Evolutionary conservation across 75 land plant genomes (phyloP).

Genomic region (Picea sitchensis): DNA sequence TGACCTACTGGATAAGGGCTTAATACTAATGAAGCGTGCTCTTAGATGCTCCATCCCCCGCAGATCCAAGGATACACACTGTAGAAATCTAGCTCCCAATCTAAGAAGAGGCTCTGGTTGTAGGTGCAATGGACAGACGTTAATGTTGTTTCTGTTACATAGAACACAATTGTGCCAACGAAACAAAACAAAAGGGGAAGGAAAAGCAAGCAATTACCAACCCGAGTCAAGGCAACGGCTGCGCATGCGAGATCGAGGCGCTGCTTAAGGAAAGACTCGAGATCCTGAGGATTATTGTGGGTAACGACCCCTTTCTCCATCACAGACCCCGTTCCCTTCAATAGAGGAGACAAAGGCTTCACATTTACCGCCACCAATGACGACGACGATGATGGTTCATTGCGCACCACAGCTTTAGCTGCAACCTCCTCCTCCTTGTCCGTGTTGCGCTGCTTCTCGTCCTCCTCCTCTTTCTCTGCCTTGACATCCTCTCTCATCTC

Average conservation of each 20-base stretch:
- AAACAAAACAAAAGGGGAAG: not conserved
- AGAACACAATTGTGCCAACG: not conserved
- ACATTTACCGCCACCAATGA: not conserved
- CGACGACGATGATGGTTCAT: constrained; percentile 4
- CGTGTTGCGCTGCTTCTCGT: not conserved
- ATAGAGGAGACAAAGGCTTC: not conserved
- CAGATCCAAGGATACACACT: not conserved
- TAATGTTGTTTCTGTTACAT: not conserved
- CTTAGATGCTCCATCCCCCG: not conserved
- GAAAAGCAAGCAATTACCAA: not conserved
- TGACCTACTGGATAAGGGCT: not conserved
- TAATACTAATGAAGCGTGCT: not conserved
- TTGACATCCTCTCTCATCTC: not conserved
- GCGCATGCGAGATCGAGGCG: constrained; percentile 54
- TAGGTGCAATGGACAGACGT: too few relatives aligned
- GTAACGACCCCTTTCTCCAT: constrained; percentile 12
- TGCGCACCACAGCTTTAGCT: constrained; percentile 5
- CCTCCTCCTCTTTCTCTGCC: not conserved
- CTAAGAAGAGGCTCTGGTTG: too few relatives aligned
- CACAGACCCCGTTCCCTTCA: constrained; percentile 2
- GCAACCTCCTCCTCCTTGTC: constrained; percentile 15
- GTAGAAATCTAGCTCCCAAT: not conserved
- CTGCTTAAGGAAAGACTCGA: constrained; percentile 39
- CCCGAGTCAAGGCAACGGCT: constrained; percentile 52
- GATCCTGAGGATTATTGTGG: constrained; percentile 27